Base-by-base conservation (phyloP, 257 asterid genomes). In the Salvia hispanica region DNA sequence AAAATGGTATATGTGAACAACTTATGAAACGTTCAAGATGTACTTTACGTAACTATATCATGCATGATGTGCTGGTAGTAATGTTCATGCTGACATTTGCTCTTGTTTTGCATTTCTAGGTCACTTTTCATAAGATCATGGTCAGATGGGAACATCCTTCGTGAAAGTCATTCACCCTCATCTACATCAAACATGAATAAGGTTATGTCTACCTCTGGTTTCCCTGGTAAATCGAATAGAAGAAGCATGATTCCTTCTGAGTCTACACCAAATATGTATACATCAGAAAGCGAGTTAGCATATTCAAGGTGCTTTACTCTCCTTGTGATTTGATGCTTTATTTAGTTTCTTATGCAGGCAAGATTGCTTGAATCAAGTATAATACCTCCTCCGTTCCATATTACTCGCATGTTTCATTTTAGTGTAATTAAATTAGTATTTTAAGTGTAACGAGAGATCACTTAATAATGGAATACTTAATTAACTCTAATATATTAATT, bases 81-180 rank as follows among this genome's bases (percentile, higher is more conserved):
- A 34, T 55, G 39, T 64, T 56, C 13, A 48, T 15, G 21, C 63
- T 72, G 75, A 54, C 66, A 0, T 69, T 72, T 50, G 42, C 18
- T 69, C 71, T 16, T 73, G 46, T 44, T 71, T 62, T 77, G 57
- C 70, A 44, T 83, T 50, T 64, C 76, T 72, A 89, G 96, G 81
- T 80, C 84, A 36, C 67, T 71, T 66, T 84, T 85, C 78, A 86
- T 83, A 75, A 80, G 96, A 84, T 92, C 96, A 54, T 84, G 83
- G 82, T 92, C 96, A 6, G 98, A 89, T 83, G 96, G 98, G 67
- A 87, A 84, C 70, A 83, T 92, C 73, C 89, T 86, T 70, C 92
- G 80, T 61, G 88, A 76, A 80, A 80, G 83, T 62, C 76, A 6
- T 71, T 81, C 83, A 14, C 83, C 91, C 72, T 34, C 77, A 34